Evolutionary conservation across 495 filamentous ascomycete species (phyloP).

Genomic region (Penicillium riverlandense): DNA sequence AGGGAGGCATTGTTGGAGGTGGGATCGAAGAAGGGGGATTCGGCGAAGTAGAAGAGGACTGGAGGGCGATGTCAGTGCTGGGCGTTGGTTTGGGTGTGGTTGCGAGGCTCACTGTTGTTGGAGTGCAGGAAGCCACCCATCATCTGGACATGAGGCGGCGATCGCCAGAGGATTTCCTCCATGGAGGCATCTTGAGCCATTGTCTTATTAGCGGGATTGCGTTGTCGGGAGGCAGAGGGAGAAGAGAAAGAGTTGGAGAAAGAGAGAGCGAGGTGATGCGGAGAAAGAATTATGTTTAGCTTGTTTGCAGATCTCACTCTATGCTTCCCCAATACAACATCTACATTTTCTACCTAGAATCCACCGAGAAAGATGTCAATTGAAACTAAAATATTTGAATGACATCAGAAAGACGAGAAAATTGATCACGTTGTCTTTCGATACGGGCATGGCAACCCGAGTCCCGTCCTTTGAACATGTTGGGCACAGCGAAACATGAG

Average conservation of each 20-base stretch:
- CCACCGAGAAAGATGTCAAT: too few species aligned
- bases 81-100: too few species aligned
- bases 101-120: slow-evolving; percentile 32
- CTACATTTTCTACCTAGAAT: too few species aligned
- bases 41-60: slow-evolving; percentile 84
- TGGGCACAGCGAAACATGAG: too few species aligned
- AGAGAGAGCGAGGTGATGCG: slow-evolving; percentile 9
- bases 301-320: slow-evolving; percentile 24
- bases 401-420: too few species aligned
- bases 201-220: slow-evolving; percentile 8
- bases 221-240: background rate
- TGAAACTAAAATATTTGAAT: too few species aligned
- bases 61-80: too few species aligned
- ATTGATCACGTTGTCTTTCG: too few species aligned
- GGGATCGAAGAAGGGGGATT: slow-evolving; percentile 85
- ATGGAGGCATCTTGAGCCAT: slow-evolving; percentile 51
- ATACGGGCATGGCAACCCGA: too few species aligned
- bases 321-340: too few species aligned
- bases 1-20: slow-evolving; percentile 83
- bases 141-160: slow-evolving; percentile 49
- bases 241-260: slow-evolving; percentile 6
- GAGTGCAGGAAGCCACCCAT: slow-evolving; percentile 50
- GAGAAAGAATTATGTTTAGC: slow-evolving; percentile 21
- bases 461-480: too few species aligned
- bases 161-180: slow-evolving; percentile 75